Conservation (phyloP, 2,329 filamentous ascomycete genomes). For the Pyrenophora tritici-repentis region DNA sequence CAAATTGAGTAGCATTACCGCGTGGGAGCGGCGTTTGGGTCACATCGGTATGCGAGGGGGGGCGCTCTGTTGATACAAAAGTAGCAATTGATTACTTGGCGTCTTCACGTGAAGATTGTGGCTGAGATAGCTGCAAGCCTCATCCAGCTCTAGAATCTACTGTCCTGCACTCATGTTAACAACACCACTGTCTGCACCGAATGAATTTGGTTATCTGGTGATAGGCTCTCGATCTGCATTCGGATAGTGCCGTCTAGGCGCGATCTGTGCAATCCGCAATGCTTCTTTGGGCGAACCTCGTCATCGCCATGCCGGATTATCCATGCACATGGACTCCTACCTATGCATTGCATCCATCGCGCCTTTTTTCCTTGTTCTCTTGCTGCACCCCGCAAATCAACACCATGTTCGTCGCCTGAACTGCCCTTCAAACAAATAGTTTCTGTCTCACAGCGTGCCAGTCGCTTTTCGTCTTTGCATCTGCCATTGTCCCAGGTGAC, state of each 20-base stretch:
- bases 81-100: conserved; percentile 15
- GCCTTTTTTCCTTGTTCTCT: not conserved
- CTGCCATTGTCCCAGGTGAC: not conserved
- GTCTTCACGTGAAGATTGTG: conserved; percentile 13
- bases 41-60: conserved; percentile 13
- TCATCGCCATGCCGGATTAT: conserved; percentile 3
- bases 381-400: not conserved
- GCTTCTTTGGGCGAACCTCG: conserved; percentile 1
- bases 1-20: conserved; percentile 39
- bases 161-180: no score
- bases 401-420: not conserved
- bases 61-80: conserved; percentile 24
- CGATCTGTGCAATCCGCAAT: not conserved
- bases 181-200: not conserved
- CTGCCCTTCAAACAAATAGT: not conserved
- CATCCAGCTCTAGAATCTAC: not conserved
- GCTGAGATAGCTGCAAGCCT: conserved; percentile 9
- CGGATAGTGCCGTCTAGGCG: conserved; percentile 1
- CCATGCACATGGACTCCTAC: not conserved
- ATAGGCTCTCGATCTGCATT: not conserved
- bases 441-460: not conserved
- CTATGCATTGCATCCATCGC: conserved; percentile 6
- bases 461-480: not conserved
- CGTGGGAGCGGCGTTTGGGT: conserved; percentile 34
- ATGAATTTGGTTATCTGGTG: no score